Evolutionary conservation across 2,329 filamentous ascomycete genomes (phyloP), one percentile per base, ranked within the genome.

Genomic region (Alternaria arborescens): DNA sequence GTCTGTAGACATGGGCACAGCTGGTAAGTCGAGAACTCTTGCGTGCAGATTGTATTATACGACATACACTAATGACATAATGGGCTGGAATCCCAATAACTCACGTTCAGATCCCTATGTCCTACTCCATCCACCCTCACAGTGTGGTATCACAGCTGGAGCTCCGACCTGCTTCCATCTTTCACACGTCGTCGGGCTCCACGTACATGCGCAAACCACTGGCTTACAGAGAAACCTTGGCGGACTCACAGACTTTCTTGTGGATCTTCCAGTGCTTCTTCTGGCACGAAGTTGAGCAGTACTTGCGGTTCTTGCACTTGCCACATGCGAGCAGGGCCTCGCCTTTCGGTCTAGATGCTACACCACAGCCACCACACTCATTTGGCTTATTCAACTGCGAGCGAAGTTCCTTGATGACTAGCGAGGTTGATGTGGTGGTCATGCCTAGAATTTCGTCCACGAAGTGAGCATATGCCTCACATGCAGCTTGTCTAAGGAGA

Each of bases 191-290:
- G 7, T 16, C 12, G 18, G 30, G 20, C 5, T 18, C 12, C 28
- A 32, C 18, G 3, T 22, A 32, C 28, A 16, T 48, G 8, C n/a
- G 28, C 7, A 48, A 16, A 32, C 30, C 46, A 34, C 4, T 22
- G 8, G 46, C 30, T 36, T 52, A 34, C 24, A 20, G 3, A 2
- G 3, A 51, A 14, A 30, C 38, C 18, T 38, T 43, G n/a, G 26
- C 32, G 16, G 42, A 16, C 10, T 51, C 63, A 34, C 74, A 76
- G 11, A 67, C 54, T 53, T 70, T 74, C 67, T 76, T 76, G 67
- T 78, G 76, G 10, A 62, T 44, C 64, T 71, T 73, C 74, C 75
- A 77, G 44, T 72, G 64, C 43, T 69, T 65, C 55, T 71, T 74
- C 61, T 77, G 74, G 50, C 74, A 78, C 22, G 58, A 64, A 24